Evolutionary conservation across 768 basidiomycete genomes (phyloP), one percentile per base, ranked within the genome.

Genomic region (Auriscalpium orientale): DNA sequence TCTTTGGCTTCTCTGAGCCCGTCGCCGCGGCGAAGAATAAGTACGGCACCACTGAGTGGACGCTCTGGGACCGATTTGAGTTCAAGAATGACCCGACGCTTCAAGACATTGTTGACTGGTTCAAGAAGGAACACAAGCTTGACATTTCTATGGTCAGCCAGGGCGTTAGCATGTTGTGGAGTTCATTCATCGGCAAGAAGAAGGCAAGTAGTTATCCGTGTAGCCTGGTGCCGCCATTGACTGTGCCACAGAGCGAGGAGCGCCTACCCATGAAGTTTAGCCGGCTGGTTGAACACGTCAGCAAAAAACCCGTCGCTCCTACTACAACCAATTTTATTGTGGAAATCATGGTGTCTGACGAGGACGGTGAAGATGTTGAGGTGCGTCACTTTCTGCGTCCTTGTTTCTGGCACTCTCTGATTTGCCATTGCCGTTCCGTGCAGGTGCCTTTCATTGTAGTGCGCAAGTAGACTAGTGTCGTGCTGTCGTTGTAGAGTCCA

Each of bases 1-100:
- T 98, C 85, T 98, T 98, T 67, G 97, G 92, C 28, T 99, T 98
- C 78, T 98, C 95, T 2, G 97, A 99, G 66, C 97, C 97, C 11
- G 91, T 98, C 60, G 85, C 84, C 4, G 92, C 94, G 18, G 65
- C 80, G 59, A 98, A 95, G 77, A 77, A 83, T 61, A 95, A 94
- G 79, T 98, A 93, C 68, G 84, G 86, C 54, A 70, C 77, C 46
- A 89, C 81, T 1, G 92, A 95, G 61, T 99, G 95, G 95, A 98
- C 97, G 4, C 79, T 99, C 43, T 98, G 95, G 95, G 94, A 98
- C 72, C 85, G 95, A 53, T 91, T 98, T 75, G 88, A 92, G 71
- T 91, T 99, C 72, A 78, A 82, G 66, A 84, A 87, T 64, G 85
- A 98, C 68, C 91, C 94, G 4, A 91, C 93, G 5, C 78, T 99